Evolutionary conservation across 371 early-diverging fungal genomes (phyloP).

Genomic region (Apophysomyces sp.): DNA sequence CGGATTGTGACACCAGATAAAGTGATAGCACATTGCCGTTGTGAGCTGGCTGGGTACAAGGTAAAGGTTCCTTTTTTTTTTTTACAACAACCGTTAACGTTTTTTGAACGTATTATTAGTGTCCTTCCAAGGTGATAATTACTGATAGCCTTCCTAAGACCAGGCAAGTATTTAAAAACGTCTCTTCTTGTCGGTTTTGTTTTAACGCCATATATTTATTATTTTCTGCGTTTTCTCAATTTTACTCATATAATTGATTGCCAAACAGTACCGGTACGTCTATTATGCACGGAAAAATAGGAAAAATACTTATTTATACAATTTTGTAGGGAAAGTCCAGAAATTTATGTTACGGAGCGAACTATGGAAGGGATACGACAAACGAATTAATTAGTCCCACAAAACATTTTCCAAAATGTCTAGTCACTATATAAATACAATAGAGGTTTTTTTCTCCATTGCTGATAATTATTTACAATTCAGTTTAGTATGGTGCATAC

Average conservation of each 20-base stretch:
- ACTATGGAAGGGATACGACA: constrained; percentile 19
- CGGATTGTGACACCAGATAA: constrained; percentile 13
- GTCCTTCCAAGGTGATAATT: constrained; percentile 31
- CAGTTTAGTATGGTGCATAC: too few species aligned
- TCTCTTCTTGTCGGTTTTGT: too few species aligned
- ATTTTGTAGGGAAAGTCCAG: constrained; percentile 31
- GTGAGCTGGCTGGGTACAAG: constrained; percentile 28
- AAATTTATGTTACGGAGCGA: constrained; percentile 24
- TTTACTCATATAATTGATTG: neutral
- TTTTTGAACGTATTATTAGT: constrained; percentile 6
- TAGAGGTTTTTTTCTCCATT: too few species aligned
- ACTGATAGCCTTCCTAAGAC: constrained; percentile 33
- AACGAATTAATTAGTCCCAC: constrained; percentile 15
- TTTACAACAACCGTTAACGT: neutral
- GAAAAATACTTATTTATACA: neutral
- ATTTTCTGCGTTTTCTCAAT: neutral
- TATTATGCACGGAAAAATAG: neutral
- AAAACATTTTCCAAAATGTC: neutral
- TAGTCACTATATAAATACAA: neutral
- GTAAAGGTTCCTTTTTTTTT: too few species aligned
- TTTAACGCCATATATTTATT: neutral
- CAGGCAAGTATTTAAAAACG: neutral
- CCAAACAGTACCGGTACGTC: constrained; percentile 26
- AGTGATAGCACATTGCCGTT: constrained; percentile 31
- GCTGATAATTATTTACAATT: too few species aligned